These are phyloP conservation scores for Leccinum incarnatum DNA, from an alignment of 768 basidiomycete species.

Conservation along the genomic window DNA sequence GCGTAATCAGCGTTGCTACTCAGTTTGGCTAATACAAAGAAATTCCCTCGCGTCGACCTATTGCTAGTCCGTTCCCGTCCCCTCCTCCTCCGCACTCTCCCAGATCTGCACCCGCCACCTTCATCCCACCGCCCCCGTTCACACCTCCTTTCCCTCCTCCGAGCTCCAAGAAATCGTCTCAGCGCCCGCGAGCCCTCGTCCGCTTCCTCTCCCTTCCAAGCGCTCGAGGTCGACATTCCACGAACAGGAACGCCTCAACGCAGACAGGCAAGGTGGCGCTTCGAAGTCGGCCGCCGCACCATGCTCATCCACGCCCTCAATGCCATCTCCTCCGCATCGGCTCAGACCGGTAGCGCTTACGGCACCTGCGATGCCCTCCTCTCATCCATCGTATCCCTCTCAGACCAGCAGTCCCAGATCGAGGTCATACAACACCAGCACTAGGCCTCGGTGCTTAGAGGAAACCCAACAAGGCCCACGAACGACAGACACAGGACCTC, in stretches of 20 bases:
- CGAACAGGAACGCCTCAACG: constrained; percentile 57
- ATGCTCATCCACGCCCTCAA: constrained; percentile 46
- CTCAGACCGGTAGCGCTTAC: too few species aligned
- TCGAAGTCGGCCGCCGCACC: constrained; percentile 61
- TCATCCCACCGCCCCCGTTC: too few species aligned
- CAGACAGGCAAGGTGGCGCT: constrained; percentile 62
- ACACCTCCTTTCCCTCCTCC: constrained; percentile 37
- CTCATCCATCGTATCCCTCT: constrained; percentile 53
- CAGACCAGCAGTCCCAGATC: constrained; percentile 67
- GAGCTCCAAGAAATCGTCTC: constrained; percentile 70
- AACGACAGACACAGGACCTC: constrained; percentile 60
- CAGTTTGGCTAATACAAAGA: too few species aligned
- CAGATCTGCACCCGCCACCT: too few species aligned
- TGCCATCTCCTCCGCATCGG: too few species aligned
- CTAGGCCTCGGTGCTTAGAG: constrained; percentile 73
- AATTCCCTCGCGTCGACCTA: too few species aligned
- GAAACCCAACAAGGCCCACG: constrained; percentile 76
- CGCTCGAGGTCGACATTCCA: constrained; percentile 57
- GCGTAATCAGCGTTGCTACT: too few species aligned
- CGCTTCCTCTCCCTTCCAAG: constrained; percentile 61
- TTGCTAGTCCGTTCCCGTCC: too few species aligned
- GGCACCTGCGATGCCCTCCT: constrained; percentile 57
- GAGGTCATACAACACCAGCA: constrained; percentile 59
- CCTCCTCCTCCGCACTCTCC: too few species aligned
- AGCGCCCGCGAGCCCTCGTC: not conserved